Base-by-base conservation (phyloP, 495 filamentous ascomycete species). In the Daldinia grandis region DNA sequence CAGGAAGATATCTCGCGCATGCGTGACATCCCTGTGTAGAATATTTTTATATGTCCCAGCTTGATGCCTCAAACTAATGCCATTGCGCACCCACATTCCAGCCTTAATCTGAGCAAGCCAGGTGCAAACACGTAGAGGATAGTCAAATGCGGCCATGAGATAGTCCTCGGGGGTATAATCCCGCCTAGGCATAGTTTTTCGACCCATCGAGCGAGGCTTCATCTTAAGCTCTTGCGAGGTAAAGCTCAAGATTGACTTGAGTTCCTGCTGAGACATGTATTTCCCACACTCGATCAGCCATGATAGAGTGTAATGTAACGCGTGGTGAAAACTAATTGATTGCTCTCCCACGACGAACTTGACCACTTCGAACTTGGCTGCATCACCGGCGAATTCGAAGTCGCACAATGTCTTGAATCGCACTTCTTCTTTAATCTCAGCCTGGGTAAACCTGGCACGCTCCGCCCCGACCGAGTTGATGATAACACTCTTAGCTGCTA, bases 81-180 rank as follows among this genome's bases (percentile, higher is more conserved):
- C 95, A 75, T 99, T 99, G 35, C 95, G 90, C 40, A 99, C 96
- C 95, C 95, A 99, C 92, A 98, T 95, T 15, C 92, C 92, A 3
- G 94, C 93, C 77, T 96, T 97, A 89, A 98, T 98, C 81, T 99
- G 96, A 2, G 95, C 92, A 21, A 99, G 82, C 95, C 95, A 99
- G 9, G 92, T 93, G 78, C 93, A 97, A 3, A 98, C 93, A 37
- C 95, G 86, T 5, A 99, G 84, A 3, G 95, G 94, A 75, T 92
- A 96, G 76, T 99, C 95, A 74, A 98, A 97, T 68, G 93, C 88
- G 0, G 92, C 89, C 76, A 97, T 88, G 14, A 98, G 84, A 68
- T 95, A 86, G 75, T 97, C 92, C 64, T 97, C 93, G 0, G 87
- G 81, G 0, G 76, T 76, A 64, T 83, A 84, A n/a, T 84, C 79